Evolutionary conservation across 768 basidiomycete genomes (phyloP).

Genomic region (Collybia sordida): DNA sequence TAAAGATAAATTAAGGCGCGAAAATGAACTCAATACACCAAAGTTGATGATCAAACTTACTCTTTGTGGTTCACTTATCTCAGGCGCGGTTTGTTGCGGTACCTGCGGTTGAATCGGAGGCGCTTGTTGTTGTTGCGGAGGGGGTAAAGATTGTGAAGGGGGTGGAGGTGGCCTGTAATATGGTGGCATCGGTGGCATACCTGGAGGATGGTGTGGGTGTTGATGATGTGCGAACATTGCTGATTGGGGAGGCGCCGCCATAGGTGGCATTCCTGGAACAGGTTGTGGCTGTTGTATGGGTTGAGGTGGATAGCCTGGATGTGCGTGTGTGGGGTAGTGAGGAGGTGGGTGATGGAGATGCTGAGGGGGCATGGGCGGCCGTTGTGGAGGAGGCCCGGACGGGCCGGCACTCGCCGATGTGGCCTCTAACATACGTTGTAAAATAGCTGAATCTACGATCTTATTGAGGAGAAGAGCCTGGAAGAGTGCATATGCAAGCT

Average conservation of each 20-base stretch:
- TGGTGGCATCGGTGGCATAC: conserved; percentile 30
- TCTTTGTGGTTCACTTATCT: conserved; percentile 54
- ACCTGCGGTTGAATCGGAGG: conserved; percentile 27
- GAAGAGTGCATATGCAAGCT: conserved; percentile 94
- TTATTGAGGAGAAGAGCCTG: conserved; percentile 92
- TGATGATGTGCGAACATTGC: conserved; percentile 30
- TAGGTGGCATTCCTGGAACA: conserved; percentile 27
- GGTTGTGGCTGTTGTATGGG: conserved; percentile 29
- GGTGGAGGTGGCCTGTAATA: conserved; percentile 35
- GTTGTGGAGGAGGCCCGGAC: conserved; percentile 17
- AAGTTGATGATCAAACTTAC: conserved; percentile 17
- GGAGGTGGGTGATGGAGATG: conserved; percentile 29
- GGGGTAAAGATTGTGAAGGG: conserved; percentile 25
- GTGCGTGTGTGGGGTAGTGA: conserved; percentile 25
- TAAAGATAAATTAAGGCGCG: background rate
- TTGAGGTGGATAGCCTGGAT: conserved; percentile 30
- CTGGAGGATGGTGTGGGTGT: conserved; percentile 20
- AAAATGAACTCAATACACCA: conserved; percentile 14
- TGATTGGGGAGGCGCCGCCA: conserved; percentile 25
- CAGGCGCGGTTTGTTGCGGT: conserved; percentile 31
- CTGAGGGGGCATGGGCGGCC: conserved; percentile 32
- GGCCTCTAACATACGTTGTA: conserved; percentile 65
- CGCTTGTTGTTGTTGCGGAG: conserved; percentile 19
- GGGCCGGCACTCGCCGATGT: conserved; percentile 21
- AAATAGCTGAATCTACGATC: conserved; percentile 84